Percentiles rank a stretch among this genome's conserved stretches.
Conservation (phyloP, 495 filamentous ascomycete species). For the Trichoderma asperelloides region DNA sequence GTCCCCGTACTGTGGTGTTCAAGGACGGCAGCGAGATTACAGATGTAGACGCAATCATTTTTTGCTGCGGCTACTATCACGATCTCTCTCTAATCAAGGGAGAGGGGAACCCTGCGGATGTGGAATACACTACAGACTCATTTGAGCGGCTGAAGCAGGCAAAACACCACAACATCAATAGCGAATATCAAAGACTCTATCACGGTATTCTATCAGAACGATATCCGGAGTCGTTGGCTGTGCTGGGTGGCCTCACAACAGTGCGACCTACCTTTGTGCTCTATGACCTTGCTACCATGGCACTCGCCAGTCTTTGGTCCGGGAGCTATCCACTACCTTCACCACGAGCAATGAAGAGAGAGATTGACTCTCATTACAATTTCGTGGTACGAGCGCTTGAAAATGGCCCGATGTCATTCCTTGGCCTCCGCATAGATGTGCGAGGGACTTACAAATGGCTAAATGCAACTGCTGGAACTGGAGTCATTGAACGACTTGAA, state of each 20-base stretch:
- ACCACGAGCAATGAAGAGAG: slow-evolving; percentile 17
- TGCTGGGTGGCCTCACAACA: slow-evolving; percentile 14
- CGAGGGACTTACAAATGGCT: slow-evolving; percentile 14
- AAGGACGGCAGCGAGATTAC: slow-evolving; percentile 22
- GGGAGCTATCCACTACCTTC: slow-evolving; percentile 19
- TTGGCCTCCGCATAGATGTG: slow-evolving; percentile 1
- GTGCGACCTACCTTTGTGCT: slow-evolving; percentile 21
- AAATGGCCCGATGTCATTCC: slow-evolving; percentile 1
- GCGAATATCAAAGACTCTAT: slow-evolving; percentile 20
- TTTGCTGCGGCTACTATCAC: slow-evolving; percentile 23
- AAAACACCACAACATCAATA: slow-evolving; percentile 15
- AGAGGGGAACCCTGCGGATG: not conserved
- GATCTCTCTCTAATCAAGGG: slow-evolving; percentile 13
- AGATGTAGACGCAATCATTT: slow-evolving; percentile 24
- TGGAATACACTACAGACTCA: not conserved
- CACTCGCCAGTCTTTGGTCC: slow-evolving; percentile 24
- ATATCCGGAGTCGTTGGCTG: slow-evolving; percentile 21
- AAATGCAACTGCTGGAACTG: slow-evolving; percentile 24
- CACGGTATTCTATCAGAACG: slow-evolving; percentile 10
- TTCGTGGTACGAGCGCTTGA: slow-evolving; percentile 18
- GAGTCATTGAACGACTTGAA: slow-evolving; percentile 23
- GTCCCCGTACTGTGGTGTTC: slow-evolving; percentile 22
- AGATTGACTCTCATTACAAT: slow-evolving; percentile 19
- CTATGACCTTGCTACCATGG: slow-evolving; percentile 24
- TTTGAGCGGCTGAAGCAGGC: slow-evolving; percentile 2